Conservation (phyloP, 1,284 basidiomycete species). For the Cystobasidiaceae sp. region DNA sequence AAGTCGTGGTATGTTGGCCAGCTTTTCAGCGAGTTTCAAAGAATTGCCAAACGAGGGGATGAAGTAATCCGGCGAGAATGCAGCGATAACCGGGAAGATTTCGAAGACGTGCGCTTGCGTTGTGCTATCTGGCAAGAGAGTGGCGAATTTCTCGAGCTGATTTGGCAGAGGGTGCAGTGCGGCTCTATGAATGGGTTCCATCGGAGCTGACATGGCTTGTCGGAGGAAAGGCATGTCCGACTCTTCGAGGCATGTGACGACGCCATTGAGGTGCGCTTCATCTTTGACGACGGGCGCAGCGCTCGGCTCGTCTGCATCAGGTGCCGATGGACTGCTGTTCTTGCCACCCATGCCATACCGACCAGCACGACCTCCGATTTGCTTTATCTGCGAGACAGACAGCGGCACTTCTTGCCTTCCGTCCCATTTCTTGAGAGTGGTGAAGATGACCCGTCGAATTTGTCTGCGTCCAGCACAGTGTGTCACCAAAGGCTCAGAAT, state of each 20-base stretch:
- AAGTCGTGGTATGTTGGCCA: slow-evolving; percentile 47
- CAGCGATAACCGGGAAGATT: slow-evolving; percentile 54
- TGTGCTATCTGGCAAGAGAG: slow-evolving; percentile 48
- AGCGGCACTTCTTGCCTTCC: slow-evolving; percentile 57
- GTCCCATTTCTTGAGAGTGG: slow-evolving; percentile 66
- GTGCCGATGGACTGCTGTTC: slow-evolving; percentile 31
- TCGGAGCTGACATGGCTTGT: slow-evolving; percentile 50
- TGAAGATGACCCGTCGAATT: slow-evolving; percentile 86
- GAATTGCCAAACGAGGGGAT: slow-evolving; percentile 47
- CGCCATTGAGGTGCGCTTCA: slow-evolving; percentile 54
- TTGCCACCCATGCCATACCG: slow-evolving; percentile 68
- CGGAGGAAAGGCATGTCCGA: slow-evolving; percentile 63
- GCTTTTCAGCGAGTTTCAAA: slow-evolving; percentile 44
- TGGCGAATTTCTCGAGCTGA: slow-evolving; percentile 46
- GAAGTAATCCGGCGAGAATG: slow-evolving; percentile 53
- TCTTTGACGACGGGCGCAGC: background rate
- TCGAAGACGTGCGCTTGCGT: slow-evolving; percentile 48
- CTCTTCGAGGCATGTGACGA: slow-evolving; percentile 66
- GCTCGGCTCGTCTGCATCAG: slow-evolving; percentile 28
- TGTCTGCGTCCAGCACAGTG: slow-evolving; percentile 54
- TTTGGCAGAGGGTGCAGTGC: slow-evolving; percentile 47
- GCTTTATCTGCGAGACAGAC: slow-evolving; percentile 79
- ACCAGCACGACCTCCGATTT: slow-evolving; percentile 93
- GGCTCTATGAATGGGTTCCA: slow-evolving; percentile 51
- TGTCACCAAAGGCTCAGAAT: background rate